Base-by-base conservation (phyloP, 2,329 filamentous ascomycete species). In the Hymenoscyphus fructigenus region DNA sequence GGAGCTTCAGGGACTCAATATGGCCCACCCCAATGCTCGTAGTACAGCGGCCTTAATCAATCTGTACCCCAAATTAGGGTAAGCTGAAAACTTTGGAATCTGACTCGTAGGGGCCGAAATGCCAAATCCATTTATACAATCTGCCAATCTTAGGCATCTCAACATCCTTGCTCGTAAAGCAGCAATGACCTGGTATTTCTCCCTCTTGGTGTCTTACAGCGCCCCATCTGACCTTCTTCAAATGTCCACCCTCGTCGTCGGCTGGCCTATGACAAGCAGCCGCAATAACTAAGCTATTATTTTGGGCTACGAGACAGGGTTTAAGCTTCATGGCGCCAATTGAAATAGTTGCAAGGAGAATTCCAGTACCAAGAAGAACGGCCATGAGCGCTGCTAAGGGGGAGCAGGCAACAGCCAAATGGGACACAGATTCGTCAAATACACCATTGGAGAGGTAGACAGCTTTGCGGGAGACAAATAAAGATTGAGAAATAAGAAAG, bases 401-500 rank as follows among this genome's bases (percentile, higher is more conserved):
- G 14, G 67, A 70, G 32, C 66, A 73, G n/a, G 72, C 71, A 17
- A 67, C 60, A 20, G 66, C 60, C 61, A 67, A 67, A 50, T 57
- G 65, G 3, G 59, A 64, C 0, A 62, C 50, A 0, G 23, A n/a
- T 0, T 17, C 20, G 55, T 60, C 61, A 2, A 64, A 38, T 2
- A 53, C 41, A 5, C 66, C 65, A 36, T 28, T 36, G 0, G 62
- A 58, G 5, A 65, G 44, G 14, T 67, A 44, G 17, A 66, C 32
- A n/a, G 66, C 63, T 3, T 80, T 76, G 1, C 77, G 72, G 2
- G 44, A 7, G 2, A 61, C 63, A 67, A 78, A 80, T 1, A 80
- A 36, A 41, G 68, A 70, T 60, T 78, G 76, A 0, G 78, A 79
- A 5, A 77, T 68, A 5, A 79, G 71, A 77, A 77, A 80, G 64